These are phyloP conservation scores for Syzygium aqueum DNA, from an alignment of 345 rosid species.

Conservation along the genomic window DNA sequence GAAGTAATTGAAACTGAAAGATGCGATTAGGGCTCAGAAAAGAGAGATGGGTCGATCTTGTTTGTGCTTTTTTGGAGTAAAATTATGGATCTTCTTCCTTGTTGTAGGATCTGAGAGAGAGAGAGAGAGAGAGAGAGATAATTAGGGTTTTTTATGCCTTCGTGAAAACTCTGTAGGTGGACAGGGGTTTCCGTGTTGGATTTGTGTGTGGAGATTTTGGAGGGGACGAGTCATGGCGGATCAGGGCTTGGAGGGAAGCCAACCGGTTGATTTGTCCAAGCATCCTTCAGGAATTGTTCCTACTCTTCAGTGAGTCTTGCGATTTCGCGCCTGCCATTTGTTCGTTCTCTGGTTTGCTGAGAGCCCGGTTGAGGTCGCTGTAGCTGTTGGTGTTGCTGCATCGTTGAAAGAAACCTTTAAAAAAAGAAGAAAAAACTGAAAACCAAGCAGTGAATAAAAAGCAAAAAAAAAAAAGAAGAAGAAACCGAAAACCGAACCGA, in stretches of 20 bases:
- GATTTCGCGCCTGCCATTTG: background rate
- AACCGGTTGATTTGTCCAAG: slow-evolving; percentile 81
- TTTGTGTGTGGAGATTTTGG: background rate
- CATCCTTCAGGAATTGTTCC: slow-evolving; percentile 99
- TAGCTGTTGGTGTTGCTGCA: background rate
- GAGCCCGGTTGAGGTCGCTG: background rate
- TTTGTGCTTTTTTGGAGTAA: background rate
- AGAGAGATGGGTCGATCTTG: background rate
- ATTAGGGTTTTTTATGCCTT: background rate
- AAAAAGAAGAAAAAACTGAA: too few species aligned
- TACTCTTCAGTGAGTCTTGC: slow-evolving; percentile 78
- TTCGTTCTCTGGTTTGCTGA: background rate
- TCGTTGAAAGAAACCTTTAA: too few species aligned
- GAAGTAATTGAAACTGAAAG: background rate
- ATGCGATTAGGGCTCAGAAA: background rate
- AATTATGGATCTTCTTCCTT: background rate
- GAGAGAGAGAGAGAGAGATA: too few species aligned
- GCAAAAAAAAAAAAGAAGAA: too few species aligned
- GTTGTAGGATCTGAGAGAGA: background rate
- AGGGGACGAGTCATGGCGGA: slow-evolving; percentile 51
- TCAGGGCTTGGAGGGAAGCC: slow-evolving; percentile 80
- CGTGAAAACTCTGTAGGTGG: background rate
- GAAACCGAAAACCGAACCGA: too few species aligned
- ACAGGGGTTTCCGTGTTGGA: background rate
- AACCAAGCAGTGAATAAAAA: too few species aligned